A percentile compares a stretch with the other conserved stretches of the same genome.
phyloP scores from a whole-genome alignment of 495 filamentous ascomycete species.

The Venustampulla echinocandica region DNA sequence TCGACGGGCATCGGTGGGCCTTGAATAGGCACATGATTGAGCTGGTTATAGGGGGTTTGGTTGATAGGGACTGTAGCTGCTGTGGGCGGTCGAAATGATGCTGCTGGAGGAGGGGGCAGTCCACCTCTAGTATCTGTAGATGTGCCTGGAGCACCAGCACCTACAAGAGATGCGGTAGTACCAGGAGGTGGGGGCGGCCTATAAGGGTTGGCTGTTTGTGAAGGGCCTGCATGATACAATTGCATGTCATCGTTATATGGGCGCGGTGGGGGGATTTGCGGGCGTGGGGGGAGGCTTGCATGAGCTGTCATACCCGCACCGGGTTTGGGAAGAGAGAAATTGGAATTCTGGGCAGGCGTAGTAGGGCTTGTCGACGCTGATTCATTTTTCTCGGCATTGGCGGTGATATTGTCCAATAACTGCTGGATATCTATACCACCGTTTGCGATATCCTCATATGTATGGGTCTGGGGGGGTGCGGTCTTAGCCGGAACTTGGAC shows the following conservation, averaged over 20 bases:
- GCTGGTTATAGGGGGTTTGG: constrained; percentile 18
- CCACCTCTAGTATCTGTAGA: constrained; percentile 42
- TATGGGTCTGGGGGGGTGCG: constrained; percentile 3
- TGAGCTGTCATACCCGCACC: constrained; percentile 30
- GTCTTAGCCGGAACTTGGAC: constrained; percentile 11
- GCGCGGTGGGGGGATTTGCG: constrained; percentile 35
- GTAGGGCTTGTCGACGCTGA: constrained; percentile 19
- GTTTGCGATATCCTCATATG: constrained; percentile 30
- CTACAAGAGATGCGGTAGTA: constrained; percentile 28
- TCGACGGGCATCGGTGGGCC: constrained; percentile 8
- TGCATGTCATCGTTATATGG: constrained; percentile 29
- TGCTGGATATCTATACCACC: constrained; percentile 39
- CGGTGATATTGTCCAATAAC: constrained; percentile 42
- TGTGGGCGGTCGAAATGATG: constrained; percentile 34
- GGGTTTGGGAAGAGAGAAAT: constrained; percentile 28
- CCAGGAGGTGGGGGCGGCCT: constrained; percentile 33
- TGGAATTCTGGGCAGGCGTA: constrained; percentile 28
- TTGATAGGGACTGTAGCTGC: constrained; percentile 20
- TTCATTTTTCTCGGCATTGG: constrained; percentile 30
- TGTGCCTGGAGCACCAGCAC: constrained; percentile 45
- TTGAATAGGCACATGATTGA: constrained; percentile 12
- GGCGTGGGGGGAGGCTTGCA: constrained; percentile 31
- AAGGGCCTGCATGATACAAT: constrained; percentile 23
- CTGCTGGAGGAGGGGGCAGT: constrained; percentile 51
- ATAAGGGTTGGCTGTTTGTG: constrained; percentile 34